Evolutionary conservation across 2,329 filamentous ascomycete genomes (phyloP).

Genomic region (Fusarium pininemorale): DNA sequence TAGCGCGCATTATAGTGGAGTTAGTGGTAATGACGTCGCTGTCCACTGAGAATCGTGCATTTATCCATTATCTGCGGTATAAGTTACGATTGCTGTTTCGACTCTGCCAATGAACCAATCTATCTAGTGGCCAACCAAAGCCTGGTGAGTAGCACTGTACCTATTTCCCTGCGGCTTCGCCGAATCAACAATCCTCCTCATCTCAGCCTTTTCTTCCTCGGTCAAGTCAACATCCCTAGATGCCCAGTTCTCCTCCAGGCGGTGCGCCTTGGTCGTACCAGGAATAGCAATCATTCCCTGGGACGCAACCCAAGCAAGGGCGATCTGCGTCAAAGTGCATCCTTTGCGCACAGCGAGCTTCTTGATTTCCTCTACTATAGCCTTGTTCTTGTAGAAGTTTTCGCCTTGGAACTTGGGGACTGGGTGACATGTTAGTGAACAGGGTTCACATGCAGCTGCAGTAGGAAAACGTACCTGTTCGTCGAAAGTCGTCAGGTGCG

Average conservation of each 20-base stretch:
- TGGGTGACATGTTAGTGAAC: accelerated
- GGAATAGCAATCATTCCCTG: constrained; percentile 12
- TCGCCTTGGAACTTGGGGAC: constrained; percentile 2
- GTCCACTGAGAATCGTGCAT: no score
- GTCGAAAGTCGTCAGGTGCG: background rate
- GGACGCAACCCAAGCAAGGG: background rate
- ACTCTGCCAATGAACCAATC: background rate
- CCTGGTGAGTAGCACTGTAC: background rate
- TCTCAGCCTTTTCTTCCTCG: background rate
- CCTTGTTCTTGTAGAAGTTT: constrained; percentile 3
- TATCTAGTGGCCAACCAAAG: constrained; percentile 1
- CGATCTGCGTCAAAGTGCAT: background rate
- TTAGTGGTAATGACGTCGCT: background rate
- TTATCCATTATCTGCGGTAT: background rate
- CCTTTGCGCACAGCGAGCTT: background rate
- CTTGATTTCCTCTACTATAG: constrained; percentile 1
- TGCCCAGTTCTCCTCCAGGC: background rate
- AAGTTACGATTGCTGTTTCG: background rate
- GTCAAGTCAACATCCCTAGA: background rate
- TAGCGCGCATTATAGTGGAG: background rate
- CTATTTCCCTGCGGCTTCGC: background rate
- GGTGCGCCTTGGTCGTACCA: background rate
- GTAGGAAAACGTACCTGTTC: background rate
- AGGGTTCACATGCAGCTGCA: no score
- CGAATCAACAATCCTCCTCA: background rate